Evolutionary conservation across 495 filamentous ascomycete species (phyloP), one percentile per base, ranked within the genome.

Genomic region (Lasiosphaeriaceae sp.): DNA sequence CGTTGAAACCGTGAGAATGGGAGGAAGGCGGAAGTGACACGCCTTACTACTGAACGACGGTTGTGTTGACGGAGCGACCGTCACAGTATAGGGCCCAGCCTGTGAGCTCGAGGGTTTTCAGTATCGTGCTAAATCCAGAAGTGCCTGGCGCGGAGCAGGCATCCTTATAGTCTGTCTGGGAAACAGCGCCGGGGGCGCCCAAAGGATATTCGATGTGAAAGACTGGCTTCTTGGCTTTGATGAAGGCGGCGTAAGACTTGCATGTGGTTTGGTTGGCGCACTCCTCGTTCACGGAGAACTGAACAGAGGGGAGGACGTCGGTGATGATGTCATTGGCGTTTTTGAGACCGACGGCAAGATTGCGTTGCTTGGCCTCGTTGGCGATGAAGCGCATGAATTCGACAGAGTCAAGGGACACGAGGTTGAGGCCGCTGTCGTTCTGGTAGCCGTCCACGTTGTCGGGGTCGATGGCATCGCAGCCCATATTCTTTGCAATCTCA

Each of bases 251-350:
- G n/a, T n/a, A n/a, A n/a, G n/a, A 89, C 21, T 80, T 67, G 2
- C 69, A 65, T 9, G 26, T 31, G 26, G 9, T 3, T 9, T 31
- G 26, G 9, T 45, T 53, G 2, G 80, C 81, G 65, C 87, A 90
- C 68, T 90, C 82, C 74, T 90, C 87, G 67, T 90, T 88, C 47
- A 90, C 85, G 12, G 74, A 76, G 75, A 86, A 90, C 57, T 89
- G 77, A 63, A 86, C 80, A 2, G 79, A 71, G 8, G 66, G 60
- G 4, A 89, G 64, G 0, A 88, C 83, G 0, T 71, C 57, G 20
- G 72, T 62, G 43, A 90, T 80, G 53, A 90, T 84, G 14, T 70
- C 75, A 1, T 74, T 80, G 1, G 79, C 80, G 57, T 90, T 90
- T 71, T 90, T 89, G 19, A 90, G 71, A 0, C 86, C 87, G 24